Base-by-base conservation (phyloP, 106 monocot genomes). In the Dendrobium officinale region DNA sequence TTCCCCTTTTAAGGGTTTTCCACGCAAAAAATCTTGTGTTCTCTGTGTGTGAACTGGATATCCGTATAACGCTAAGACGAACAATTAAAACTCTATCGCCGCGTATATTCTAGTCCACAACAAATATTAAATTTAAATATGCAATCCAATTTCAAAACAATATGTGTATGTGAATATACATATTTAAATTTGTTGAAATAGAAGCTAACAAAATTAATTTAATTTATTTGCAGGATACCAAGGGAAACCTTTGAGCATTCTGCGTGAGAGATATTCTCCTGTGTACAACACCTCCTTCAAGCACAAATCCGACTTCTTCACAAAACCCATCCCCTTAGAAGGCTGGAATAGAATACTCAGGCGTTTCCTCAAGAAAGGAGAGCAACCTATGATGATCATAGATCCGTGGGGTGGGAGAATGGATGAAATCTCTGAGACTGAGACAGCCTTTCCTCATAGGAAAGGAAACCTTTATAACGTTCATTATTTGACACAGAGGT, bases 351-450 rank as follows among this genome's bases (percentile, higher is more conserved):
- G 37, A 67, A 83, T 84, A n/a, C 79, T 77, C 61, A 64, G 59
- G 6, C 79, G 73, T 24, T 55, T 84, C 20, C 1, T 79, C 43
- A 45, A 84, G 9, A 20, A 42, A 1, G 56, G 75, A 13, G 58
- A 79, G 9, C 72, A 51, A 4, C n/a, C 77, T 55, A 37, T n/a
- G 1, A 11, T 84, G 72, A 79, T 84, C 7, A 18, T 79, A 29
- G 83, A 84, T 16, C 83, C 86, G 11, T 75, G 55, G 3, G 86
- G 86, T 7, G 86, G 86, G 10, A 77, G n/a, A 41, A 70, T 83
- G 72, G 40, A 68, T 55, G 80, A 79, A 58, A 81, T 83, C 9
- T 55, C 80, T 2, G 77, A 80, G 59, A 56, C 72, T 0, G 77
- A 19, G 9, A 83, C 66, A 5, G 79, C 85, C 1, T 88, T 77